Evolutionary conservation across 495 filamentous ascomycete genomes (phyloP).

Genomic region (Aspergillus cavernicola): DNA sequence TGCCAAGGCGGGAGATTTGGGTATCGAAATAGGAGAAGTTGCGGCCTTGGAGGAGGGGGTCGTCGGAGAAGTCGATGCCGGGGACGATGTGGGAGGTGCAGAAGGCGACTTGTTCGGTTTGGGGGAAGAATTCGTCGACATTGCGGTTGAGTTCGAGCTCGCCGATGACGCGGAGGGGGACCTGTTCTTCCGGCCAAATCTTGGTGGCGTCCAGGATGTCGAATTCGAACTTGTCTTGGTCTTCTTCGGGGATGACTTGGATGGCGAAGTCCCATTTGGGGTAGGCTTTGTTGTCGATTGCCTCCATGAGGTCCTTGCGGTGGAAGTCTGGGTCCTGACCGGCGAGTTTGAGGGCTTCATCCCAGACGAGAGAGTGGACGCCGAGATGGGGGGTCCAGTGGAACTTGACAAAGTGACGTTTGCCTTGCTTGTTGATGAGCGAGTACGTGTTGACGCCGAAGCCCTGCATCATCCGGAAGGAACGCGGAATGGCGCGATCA

Average conservation of each 20-base stretch:
- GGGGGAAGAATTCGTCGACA: conserved; percentile 79
- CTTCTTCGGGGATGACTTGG: conserved; percentile 66
- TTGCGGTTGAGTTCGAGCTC: conserved; percentile 80
- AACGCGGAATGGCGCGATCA: conserved; percentile 76
- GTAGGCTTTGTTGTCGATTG: conserved; percentile 67
- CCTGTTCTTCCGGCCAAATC: conserved; percentile 79
- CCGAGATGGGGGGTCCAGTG: conserved; percentile 73
- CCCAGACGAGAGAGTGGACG: conserved; percentile 83
- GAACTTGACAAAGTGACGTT: conserved; percentile 80
- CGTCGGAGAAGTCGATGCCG: conserved; percentile 83
- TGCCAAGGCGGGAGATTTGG: conserved; percentile 74
- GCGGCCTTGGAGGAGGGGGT: conserved; percentile 76
- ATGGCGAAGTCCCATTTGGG: conserved; percentile 83
- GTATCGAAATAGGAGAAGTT: conserved; percentile 91
- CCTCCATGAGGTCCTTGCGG: conserved; percentile 74
- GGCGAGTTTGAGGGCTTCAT: conserved; percentile 77
- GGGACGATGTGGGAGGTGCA: conserved; percentile 83
- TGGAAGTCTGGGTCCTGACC: conserved; percentile 89
- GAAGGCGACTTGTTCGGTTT: conserved; percentile 79
- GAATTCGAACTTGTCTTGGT: conserved; percentile 80
- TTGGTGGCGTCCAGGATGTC: conserved; percentile 93
- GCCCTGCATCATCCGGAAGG: conserved; percentile 85
- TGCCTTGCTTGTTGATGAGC: conserved; percentile 65
- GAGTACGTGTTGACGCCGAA: conserved; percentile 86
- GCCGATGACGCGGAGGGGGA: conserved; percentile 78